Conservation (phyloP, 805 yeast genomes). For the Wickerhamomyces bisporus region DNA sequence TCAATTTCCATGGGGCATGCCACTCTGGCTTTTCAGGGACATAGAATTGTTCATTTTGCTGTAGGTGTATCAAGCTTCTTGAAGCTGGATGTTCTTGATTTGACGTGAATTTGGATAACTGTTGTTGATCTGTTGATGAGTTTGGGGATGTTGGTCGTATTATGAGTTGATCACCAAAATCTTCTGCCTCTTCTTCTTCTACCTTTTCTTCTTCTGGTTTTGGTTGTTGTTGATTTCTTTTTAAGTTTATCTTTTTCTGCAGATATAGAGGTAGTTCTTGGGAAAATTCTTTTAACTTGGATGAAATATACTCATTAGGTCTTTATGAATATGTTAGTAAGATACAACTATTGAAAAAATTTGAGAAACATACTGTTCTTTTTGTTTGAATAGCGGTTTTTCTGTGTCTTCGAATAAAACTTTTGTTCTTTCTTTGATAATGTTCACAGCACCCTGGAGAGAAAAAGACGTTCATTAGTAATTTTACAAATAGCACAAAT, state of each 20-base stretch:
- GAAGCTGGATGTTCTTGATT: constrained; percentile 10
- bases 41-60: constrained; percentile 9
- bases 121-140: not conserved
- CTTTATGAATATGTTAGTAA: constrained; percentile 7
- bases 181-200: constrained; percentile 5
- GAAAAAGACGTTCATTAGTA: not conserved
- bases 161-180: constrained; percentile 3
- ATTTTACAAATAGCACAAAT: not conserved
- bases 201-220: not conserved
- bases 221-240: constrained; percentile 1
- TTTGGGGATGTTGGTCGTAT: constrained; percentile 2
- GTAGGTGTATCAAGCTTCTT: constrained; percentile 8
- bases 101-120: not conserved
- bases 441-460: constrained; percentile 10
- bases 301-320: constrained; percentile 23
- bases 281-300: constrained; percentile 27
- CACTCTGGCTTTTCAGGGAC: constrained; percentile 25
- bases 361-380: constrained; percentile 4
- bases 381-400: not conserved
- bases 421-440: constrained; percentile 10
- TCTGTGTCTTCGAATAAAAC: constrained; percentile 7
- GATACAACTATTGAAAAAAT: no score
- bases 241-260: constrained; percentile 21
- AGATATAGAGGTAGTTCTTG: constrained; percentile 25
- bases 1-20: constrained; percentile 70